These are phyloP conservation scores for Mucor racemosus DNA, from an alignment of 371 early-diverging fungal genomes.

Conservation along the genomic window DNA sequence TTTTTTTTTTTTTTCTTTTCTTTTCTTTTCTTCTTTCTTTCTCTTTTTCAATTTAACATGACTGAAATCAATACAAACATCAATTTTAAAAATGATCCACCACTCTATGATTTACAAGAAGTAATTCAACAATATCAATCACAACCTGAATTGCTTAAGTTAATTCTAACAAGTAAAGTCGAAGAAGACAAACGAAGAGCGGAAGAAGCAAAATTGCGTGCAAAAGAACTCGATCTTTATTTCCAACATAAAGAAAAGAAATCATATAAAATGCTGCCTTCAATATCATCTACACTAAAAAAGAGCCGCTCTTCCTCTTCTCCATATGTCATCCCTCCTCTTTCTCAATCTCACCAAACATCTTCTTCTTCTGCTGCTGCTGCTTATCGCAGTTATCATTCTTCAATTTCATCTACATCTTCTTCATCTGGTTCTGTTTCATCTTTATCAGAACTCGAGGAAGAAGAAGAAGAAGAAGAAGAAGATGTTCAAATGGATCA, in stretches of 20 bases:
- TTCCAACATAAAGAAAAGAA: conserved; percentile 23
- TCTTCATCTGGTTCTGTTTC: conserved; percentile 12
- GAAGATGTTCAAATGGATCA: conserved; percentile 15
- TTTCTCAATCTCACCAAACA: neutral
- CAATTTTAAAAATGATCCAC: conserved; percentile 13
- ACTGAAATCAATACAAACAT: neutral
- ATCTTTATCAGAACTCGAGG: conserved; percentile 19
- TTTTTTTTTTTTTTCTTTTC: neutral
- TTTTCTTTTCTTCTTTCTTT: neutral
- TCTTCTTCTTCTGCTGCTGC: neutral
- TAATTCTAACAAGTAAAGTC: conserved; percentile 66
- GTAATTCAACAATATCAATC: conserved; percentile 59
- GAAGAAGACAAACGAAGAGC: conserved; percentile 71
- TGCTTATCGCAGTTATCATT: conserved; percentile 6
- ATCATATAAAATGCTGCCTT: conserved; percentile 7
- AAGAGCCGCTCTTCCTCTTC: neutral
- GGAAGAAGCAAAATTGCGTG: conserved; percentile 63
- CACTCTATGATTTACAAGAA: conserved; percentile 57
- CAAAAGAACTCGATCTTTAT: conserved; percentile 57
- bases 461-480: conserved; percentile 2
- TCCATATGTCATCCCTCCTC: conserved; percentile 15
- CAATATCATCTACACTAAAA: conserved; percentile 9
- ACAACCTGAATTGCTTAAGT: conserved; percentile 66
- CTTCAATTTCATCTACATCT: conserved; percentile 14
- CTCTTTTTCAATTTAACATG: neutral